Evolutionary conservation across 768 basidiomycete genomes (phyloP), one percentile per base, ranked within the genome.

Genomic region (Suillus sp.): DNA sequence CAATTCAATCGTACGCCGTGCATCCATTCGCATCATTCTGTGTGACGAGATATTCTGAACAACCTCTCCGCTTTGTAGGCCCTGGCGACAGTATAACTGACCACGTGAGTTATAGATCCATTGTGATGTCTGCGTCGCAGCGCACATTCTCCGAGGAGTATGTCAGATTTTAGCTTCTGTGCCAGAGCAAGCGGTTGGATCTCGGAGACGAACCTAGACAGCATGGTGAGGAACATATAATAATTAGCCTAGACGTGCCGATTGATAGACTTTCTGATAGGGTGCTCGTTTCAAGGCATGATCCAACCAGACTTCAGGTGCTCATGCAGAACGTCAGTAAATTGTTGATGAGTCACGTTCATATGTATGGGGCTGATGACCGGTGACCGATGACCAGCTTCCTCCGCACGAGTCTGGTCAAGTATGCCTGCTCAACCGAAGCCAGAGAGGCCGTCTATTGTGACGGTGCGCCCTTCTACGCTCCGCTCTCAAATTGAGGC

Each of bases 261-360:
- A 45, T 20, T 58, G 20, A 35, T 32, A 34, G 59, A 38, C n/a
- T 10, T 34, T 37, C 47, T 35, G 48, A 38, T 61, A 88, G 88
- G 88, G 82, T 89, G 8, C 75, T 90, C 14, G 84, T 82, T 38
- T 83, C 82, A 1, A 77, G 85, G 54, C 74, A 78, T 56, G 71
- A 84, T 61, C 83, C 85, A 1, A 71, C 64, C 86, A 6, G 79
- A 85, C 59, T 88, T 88, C 68, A 70, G 83, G 68, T 87, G 82
- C 67, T 81, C 86, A 18, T 88, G 86, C 67, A 83, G 86, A 76
- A 87, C 84, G 88, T 88, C 67, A 69, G 80, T 78, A 4, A 16
- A 32, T 42, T 22, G 61, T 61, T 20, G n/a, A 40, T 60, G 61
- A 13, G 30, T 45, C 67, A 37, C 11, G 14, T 22, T 53, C 13